Percentiles rank a stretch among this genome's conserved stretches.
phyloP scores from a whole-genome alignment of 768 basidiomycete species.

The Phylloporus sp. region DNA sequence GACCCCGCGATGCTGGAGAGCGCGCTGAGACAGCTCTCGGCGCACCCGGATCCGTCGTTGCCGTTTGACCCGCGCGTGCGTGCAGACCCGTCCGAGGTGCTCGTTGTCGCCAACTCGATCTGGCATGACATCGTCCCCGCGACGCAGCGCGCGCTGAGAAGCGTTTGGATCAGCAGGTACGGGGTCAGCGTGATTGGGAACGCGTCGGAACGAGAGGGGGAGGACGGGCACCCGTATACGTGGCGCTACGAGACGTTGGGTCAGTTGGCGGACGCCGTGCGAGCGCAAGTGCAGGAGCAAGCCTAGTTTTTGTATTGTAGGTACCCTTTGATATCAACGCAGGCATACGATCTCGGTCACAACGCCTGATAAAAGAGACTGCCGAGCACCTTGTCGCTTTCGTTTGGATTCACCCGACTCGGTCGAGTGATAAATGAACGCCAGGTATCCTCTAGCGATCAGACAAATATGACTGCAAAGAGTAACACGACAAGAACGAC shows the following conservation, averaged over 20 bases:
- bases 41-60: slow-evolving; percentile 14
- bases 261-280: slow-evolving; percentile 56
- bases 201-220: slow-evolving; percentile 22
- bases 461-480: slow-evolving; percentile 74
- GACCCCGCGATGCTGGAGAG: slow-evolving; percentile 38
- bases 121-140: slow-evolving; percentile 65
- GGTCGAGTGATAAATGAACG: slow-evolving; percentile 12
- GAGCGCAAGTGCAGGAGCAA: slow-evolving; percentile 30
- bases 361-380: too few species aligned
- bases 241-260: slow-evolving; percentile 58
- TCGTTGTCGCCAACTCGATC: slow-evolving; percentile 66
- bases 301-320: not conserved
- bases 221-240: slow-evolving; percentile 33
- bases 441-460: slow-evolving; percentile 14
- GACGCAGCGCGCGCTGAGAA: slow-evolving; percentile 46
- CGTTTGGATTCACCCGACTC: too few species aligned
- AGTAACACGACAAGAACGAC: slow-evolving; percentile 74
- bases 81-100: slow-evolving; percentile 40
- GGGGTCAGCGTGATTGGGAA: slow-evolving; percentile 21
- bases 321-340: too few species aligned
- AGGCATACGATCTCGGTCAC: too few species aligned
- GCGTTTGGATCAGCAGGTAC: slow-evolving; percentile 61
- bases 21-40: slow-evolving; percentile 25
- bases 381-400: too few species aligned
- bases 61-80: slow-evolving; percentile 15